Percentiles rank a stretch among this genome's conserved stretches.
Conservation (phyloP, 2,329 filamentous ascomycete genomes). For the Amauroascus verrucosus region DNA sequence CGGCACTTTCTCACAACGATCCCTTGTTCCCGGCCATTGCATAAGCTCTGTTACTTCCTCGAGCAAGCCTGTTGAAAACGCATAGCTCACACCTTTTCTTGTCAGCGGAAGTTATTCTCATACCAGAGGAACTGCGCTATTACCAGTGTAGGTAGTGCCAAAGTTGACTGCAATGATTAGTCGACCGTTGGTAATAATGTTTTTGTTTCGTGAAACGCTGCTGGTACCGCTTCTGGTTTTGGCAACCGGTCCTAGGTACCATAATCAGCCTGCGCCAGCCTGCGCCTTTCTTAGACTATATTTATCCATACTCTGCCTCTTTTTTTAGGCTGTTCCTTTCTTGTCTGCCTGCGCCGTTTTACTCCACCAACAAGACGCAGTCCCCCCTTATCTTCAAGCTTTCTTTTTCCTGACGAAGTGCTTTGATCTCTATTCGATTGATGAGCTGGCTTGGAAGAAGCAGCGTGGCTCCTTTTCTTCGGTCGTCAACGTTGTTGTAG, state of each 20-base stretch:
- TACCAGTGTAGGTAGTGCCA: conserved; percentile 19
- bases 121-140: background rate
- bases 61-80: background rate
- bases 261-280: background rate
- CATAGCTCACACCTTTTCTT: conserved; percentile 10
- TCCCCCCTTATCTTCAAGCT: background rate
- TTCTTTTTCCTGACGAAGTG: background rate
- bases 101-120: background rate
- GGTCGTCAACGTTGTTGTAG: no score
- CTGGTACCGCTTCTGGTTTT: background rate
- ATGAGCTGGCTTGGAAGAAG: no score
- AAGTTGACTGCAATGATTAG: conserved; percentile 18
- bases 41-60: conserved; percentile 6
- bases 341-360: background rate
- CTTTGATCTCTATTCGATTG: background rate
- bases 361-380: background rate
- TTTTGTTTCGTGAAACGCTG: conserved; percentile 2
- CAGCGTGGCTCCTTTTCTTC: no score
- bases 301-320: background rate
- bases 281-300: background rate
- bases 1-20: conserved; percentile 13
- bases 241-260: background rate
- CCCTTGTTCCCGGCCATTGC: conserved; percentile 13
- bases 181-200: conserved; percentile 1
- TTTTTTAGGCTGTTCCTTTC: background rate